Percentiles rank a stretch among this genome's conserved stretches.
Evolutionary conservation across 305 asterid genomes (phyloP).

Genomic region (Andrographis paniculata): DNA sequence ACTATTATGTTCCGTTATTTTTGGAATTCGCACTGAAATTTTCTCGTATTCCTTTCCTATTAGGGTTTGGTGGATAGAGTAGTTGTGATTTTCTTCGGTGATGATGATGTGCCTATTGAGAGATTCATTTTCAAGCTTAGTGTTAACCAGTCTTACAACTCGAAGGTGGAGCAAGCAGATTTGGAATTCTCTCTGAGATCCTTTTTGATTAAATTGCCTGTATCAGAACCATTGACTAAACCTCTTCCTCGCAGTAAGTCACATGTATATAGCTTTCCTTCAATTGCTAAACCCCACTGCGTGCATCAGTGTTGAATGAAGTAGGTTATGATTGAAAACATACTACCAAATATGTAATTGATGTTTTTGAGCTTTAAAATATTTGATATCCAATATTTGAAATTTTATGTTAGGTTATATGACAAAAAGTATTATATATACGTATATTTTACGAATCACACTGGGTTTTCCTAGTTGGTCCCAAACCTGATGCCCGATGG

Average conservation of each 20-base stretch:
- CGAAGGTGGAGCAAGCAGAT: slow-evolving; percentile 57
- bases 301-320: too few relatives aligned
- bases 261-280: slow-evolving; percentile 9
- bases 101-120: slow-evolving; percentile 58
- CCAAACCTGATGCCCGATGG: too few relatives aligned
- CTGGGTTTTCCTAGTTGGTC: too few relatives aligned
- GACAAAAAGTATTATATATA: too few relatives aligned
- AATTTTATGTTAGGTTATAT: too few relatives aligned
- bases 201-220: slow-evolving; percentile 76
- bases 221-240: slow-evolving; percentile 57
- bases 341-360: too few relatives aligned
- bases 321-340: too few relatives aligned
- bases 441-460: too few relatives aligned
- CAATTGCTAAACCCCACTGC: slow-evolving; percentile 6
- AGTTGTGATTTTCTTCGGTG: slow-evolving; percentile 59
- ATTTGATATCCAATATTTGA: too few relatives aligned
- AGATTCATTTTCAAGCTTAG: slow-evolving; percentile 77
- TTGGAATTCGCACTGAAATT: too few relatives aligned
- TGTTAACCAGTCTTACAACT: slow-evolving; percentile 51
- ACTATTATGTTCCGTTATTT: too few relatives aligned
- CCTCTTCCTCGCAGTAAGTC: slow-evolving; percentile 57
- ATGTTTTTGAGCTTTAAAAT: too few relatives aligned
- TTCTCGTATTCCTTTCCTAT: slow-evolving; percentile 6
- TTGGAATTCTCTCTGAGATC: slow-evolving; percentile 80
- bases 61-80: slow-evolving; percentile 91